Percentiles rank a stretch among this genome's conserved stretches.
phyloP scores from a whole-genome alignment of 768 basidiomycete genomes.

The Tylopilus intermedius region DNA sequence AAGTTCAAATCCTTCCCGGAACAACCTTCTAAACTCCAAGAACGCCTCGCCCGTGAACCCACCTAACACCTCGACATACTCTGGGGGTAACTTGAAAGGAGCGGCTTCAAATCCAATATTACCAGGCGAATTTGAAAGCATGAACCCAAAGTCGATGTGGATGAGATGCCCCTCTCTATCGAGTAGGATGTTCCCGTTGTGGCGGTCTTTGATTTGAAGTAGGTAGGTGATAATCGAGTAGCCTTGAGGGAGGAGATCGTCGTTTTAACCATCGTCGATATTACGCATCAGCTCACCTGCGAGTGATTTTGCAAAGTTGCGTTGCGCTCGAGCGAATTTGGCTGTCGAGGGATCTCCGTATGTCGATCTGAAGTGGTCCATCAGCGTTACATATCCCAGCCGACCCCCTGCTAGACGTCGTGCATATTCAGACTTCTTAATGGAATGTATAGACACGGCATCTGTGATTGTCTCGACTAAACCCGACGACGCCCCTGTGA shows the following conservation, averaged over 20 bases:
- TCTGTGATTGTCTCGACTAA: constrained; percentile 98
- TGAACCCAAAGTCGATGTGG: constrained; percentile 98
- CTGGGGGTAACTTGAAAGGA: constrained; percentile 92
- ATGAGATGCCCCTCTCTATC: constrained; percentile 93
- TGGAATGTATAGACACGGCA: constrained; percentile 96
- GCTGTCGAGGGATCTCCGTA: constrained; percentile 87
- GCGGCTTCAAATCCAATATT: constrained; percentile 99
- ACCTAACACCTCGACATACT: constrained; percentile 95
- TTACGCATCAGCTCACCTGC: constrained; percentile 47
- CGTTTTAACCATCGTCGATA: background rate
- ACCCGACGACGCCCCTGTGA: constrained; percentile 89
- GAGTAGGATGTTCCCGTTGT: constrained; percentile 96
- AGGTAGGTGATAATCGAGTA: constrained; percentile 96
- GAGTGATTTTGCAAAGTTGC: constrained; percentile 89
- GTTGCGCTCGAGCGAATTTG: constrained; percentile 84
- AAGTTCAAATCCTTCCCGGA: constrained; percentile 90
- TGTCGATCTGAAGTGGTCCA: constrained; percentile 88
- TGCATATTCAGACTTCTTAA: constrained; percentile 98
- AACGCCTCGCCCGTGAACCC: constrained; percentile 74
- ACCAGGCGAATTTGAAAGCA: constrained; percentile 93
- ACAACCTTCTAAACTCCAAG: constrained; percentile 78
- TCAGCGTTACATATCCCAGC: constrained; percentile 79
- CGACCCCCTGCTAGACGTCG: constrained; percentile 75
- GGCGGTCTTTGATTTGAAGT: constrained; percentile 96
- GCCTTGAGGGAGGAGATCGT: constrained; percentile 39